Evolutionary conservation across 768 basidiomycete genomes (phyloP).

Genomic region (Holtermannia corniformis): DNA sequence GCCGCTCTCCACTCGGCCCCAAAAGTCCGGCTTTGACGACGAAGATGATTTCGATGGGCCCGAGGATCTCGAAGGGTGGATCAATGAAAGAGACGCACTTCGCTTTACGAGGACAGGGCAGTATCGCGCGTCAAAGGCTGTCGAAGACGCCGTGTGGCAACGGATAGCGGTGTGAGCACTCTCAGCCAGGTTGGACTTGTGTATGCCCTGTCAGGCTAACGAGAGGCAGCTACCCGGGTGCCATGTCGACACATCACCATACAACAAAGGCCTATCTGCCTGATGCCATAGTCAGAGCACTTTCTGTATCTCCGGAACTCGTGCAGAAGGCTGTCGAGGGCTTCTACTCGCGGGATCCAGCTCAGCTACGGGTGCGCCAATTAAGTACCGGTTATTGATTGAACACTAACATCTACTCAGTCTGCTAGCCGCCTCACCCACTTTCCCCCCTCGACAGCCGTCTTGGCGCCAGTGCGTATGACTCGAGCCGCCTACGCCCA

Average conservation of each 20-base stretch:
- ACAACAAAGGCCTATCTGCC: constrained; percentile 70
- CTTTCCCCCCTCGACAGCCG: constrained; percentile 63
- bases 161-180: constrained; percentile 55
- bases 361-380: constrained; percentile 67
- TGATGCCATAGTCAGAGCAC: constrained; percentile 62
- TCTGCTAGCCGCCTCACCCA: constrained; percentile 79
- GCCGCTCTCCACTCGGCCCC: constrained; percentile 47
- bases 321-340: constrained; percentile 80
- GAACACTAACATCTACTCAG: constrained; percentile 43
- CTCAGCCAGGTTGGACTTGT: neutral
- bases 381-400: neutral
- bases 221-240: constrained; percentile 57
- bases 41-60: constrained; percentile 32
- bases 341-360: constrained; percentile 90
- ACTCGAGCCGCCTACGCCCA: constrained; percentile 93
- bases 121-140: constrained; percentile 53
- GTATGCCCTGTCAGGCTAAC: neutral
- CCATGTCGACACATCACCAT: constrained; percentile 59
- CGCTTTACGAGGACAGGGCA: constrained; percentile 39
- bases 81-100: constrained; percentile 27
- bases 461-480: constrained; percentile 59
- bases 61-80: constrained; percentile 14
- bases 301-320: constrained; percentile 56
- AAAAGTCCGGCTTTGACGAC: constrained; percentile 50
- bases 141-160: constrained; percentile 61